phyloP scores from a whole-genome alignment of 1,284 basidiomycete genomes.

The Moniliophthora roreri region DNA sequence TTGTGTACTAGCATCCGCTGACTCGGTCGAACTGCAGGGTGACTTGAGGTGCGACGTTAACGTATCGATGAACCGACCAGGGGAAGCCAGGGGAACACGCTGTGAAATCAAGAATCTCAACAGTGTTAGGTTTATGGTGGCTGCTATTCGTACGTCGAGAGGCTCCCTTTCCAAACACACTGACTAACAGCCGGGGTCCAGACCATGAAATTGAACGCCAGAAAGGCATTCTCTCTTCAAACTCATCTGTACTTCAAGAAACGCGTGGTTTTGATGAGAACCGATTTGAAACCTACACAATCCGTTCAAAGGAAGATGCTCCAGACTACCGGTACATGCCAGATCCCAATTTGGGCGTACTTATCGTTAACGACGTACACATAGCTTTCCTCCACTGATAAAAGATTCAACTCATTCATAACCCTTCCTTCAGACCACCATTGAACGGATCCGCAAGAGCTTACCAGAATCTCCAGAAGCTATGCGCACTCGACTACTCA shows the following conservation, averaged over 20 bases:
- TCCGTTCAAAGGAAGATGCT: constrained; percentile 91
- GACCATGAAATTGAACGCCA: constrained; percentile 74
- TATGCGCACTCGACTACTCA: constrained; percentile 59
- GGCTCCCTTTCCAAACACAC: constrained; percentile 5
- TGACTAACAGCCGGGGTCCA: constrained; percentile 37
- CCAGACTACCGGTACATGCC: constrained; percentile 99
- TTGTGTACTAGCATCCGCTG: background rate
- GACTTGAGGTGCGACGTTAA: constrained; percentile 96
- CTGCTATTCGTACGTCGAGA: constrained; percentile 74
- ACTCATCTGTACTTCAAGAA: constrained; percentile 66
- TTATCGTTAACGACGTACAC: constrained; percentile 64
- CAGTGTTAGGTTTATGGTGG: constrained; percentile 83
- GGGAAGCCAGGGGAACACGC: constrained; percentile 74
- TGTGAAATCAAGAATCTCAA: constrained; percentile 99
- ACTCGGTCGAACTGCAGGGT: constrained; percentile 52
- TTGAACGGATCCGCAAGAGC: constrained; percentile 49
- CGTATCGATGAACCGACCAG: constrained; percentile 79
- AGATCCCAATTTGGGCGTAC: constrained; percentile 87
- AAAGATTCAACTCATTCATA: background rate
- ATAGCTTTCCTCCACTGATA: background rate
- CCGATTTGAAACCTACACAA: constrained; percentile 75
- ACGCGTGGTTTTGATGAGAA: constrained; percentile 91
- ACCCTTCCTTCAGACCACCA: constrained; percentile 47
- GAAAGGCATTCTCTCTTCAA: constrained; percentile 51
- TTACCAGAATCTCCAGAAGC: constrained; percentile 83